Evolutionary conservation across 176 grass and related monocot species (phyloP).

Genomic region (Zea luxurians): DNA sequence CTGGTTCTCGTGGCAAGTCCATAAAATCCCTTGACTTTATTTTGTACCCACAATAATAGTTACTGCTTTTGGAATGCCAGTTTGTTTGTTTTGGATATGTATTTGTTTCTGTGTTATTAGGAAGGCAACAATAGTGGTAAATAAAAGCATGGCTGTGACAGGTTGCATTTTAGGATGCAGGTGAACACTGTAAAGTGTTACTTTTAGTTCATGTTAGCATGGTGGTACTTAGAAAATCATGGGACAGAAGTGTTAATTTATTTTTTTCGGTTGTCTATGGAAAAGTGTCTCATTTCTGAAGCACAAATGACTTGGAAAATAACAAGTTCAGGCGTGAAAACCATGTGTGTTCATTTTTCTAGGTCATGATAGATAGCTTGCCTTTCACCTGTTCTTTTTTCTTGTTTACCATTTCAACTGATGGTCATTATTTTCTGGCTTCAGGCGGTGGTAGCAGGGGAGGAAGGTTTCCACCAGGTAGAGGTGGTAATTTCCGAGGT

Average conservation of each 20-base stretch:
- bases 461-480: conserved; percentile 65
- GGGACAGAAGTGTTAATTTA: not conserved
- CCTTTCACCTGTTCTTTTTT: not conserved
- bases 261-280: not conserved
- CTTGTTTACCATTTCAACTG: not conserved
- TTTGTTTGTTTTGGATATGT: not conserved
- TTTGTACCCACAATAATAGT: not conserved
- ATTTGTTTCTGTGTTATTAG: not conserved
- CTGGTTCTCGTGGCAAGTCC: conserved; percentile 69
- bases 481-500: conserved; percentile 68
- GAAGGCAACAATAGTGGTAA: not conserved
- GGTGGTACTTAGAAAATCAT: not conserved
- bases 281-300: not conserved
- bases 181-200: not conserved
- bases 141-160: not conserved
- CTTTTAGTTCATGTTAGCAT: conserved; percentile 3
- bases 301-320: not conserved
- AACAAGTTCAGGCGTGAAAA: not conserved
- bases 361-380: not conserved
- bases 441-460: conserved; percentile 65
- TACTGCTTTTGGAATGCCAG: not conserved
- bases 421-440: conserved; percentile 25
- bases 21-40: not conserved
- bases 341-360: not conserved
- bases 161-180: not conserved